These are phyloP conservation scores for Ceratocystis papillata DNA, from an alignment of 2,329 filamentous ascomycete genomes.

Conservation along the genomic window DNA sequence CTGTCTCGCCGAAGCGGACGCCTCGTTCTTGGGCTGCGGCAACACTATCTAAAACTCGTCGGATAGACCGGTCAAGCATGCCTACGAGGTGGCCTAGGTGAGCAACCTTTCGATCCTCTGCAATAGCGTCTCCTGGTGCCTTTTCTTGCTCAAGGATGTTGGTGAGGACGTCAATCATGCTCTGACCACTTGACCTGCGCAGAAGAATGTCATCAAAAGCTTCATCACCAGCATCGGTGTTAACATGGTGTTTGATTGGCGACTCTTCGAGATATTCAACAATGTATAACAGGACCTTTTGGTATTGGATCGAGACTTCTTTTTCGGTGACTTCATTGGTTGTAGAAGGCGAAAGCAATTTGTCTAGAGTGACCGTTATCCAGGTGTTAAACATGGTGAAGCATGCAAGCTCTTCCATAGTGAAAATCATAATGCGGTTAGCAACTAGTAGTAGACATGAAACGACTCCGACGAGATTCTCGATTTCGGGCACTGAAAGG, in stretches of 20 bases:
- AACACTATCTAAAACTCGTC: conserved; percentile 54
- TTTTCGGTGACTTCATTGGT: conserved; percentile 66
- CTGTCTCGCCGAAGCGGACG: conserved; percentile 53
- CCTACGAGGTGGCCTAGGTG: conserved; percentile 54
- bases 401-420: conserved; percentile 65
- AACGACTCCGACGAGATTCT: conserved; percentile 56
- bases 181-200: conserved; percentile 32
- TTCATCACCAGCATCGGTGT: conserved; percentile 29
- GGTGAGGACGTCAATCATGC: conserved; percentile 13
- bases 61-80: conserved; percentile 47
- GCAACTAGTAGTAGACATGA: conserved; percentile 65
- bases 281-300: conserved; percentile 66
- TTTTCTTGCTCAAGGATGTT: conserved; percentile 31
- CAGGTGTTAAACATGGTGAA: conserved; percentile 73
- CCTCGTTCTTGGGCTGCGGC: conserved; percentile 58
- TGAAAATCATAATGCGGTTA: conserved; percentile 59
- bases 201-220: conserved; percentile 31
- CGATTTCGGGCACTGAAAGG: conserved; percentile 53
- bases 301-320: conserved; percentile 63
- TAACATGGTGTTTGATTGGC: conserved; percentile 52
- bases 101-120: conserved; percentile 40
- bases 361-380: conserved; percentile 74
- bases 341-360: conserved; percentile 52
- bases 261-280: conserved; percentile 56
- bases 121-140: conserved; percentile 37